Base-by-base conservation (phyloP, 805 yeast species). In the Jamesozyma piceae region DNA sequence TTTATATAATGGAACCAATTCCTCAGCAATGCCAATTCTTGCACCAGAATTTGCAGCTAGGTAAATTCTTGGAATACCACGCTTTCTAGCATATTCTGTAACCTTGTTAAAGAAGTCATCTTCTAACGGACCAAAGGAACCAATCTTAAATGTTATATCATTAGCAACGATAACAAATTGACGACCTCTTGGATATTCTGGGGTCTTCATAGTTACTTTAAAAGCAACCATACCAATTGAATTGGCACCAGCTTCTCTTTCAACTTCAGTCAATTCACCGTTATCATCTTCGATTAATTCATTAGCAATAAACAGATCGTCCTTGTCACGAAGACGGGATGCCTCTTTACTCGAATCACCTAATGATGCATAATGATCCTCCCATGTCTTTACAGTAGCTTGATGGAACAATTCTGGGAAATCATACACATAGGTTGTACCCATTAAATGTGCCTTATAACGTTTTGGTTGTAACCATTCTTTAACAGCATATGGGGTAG, bases 31-130 rank as follows among this genome's bases (percentile, higher is more conserved):
- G 60, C 98, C 98, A 50, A 92, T 85, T 72, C 99, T 80, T 37
- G 99, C 99, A 73, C 99, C 99, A 47, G 97, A 89, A 75, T 92
- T 92, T 24, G 98, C 99, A 54, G 97, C 86, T 54, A 92, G 72
- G 68, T 92, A 92, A 44, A 92, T 77, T 69, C 99, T 76, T 60
- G 99, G 99, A 54, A 92, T 80, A 47, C 98, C 98, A 51, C 80
- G 74, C 60, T 77, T 72, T 69, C 95, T 78, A 28, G 97, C 96
- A 53, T 80, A 75, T 58, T 88, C 94, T 29, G 98, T 92, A 50
- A 89, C 95, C 62, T 82, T 80, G 72, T 85, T 77, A 75, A 92
- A 92, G 72, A 81, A 92, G 43, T 71, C 73, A 68, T 92, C 98
- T 69, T 92, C 99, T 55, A 75, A 81, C 20, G 98, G 98, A 57